phyloP scores from a whole-genome alignment of 1,284 basidiomycete species.

The Melampsora americana region DNA sequence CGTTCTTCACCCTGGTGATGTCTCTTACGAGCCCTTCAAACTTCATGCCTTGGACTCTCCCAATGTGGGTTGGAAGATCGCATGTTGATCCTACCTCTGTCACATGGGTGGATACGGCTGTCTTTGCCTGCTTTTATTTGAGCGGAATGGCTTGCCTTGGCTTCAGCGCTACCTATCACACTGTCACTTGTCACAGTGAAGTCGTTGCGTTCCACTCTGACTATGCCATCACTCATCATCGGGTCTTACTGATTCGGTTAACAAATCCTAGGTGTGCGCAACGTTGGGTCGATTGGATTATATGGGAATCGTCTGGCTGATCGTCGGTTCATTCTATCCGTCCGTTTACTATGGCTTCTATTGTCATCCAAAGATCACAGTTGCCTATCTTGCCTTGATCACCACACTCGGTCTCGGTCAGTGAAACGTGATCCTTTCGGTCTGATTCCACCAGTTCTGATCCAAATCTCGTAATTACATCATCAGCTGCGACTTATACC shows the following conservation, averaged over 20 bases:
- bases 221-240: slow-evolving; percentile 43
- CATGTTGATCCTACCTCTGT: slow-evolving; percentile 51
- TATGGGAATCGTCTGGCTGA: slow-evolving; percentile 60
- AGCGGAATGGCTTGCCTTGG: slow-evolving; percentile 71
- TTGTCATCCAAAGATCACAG: slow-evolving; percentile 62
- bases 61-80: neutral
- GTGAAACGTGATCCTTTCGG: neutral
- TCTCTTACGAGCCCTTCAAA: slow-evolving; percentile 46
- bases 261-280: slow-evolving; percentile 31
- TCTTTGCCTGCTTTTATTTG: slow-evolving; percentile 68
- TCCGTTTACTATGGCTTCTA: slow-evolving; percentile 63
- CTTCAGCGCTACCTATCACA: slow-evolving; percentile 74
- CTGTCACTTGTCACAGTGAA: slow-evolving; percentile 69
- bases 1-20: slow-evolving; percentile 65
- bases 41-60: slow-evolving; percentile 34
- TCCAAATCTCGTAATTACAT: neutral
- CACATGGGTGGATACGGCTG: slow-evolving; percentile 65
- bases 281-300: slow-evolving; percentile 43
- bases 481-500: slow-evolving; percentile 66
- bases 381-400: slow-evolving; percentile 62
- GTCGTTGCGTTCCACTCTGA: slow-evolving; percentile 56
- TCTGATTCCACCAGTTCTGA: slow-evolving; percentile 23
- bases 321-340: slow-evolving; percentile 76
- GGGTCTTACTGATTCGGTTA: neutral
- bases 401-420: slow-evolving; percentile 64